Conservation (phyloP, 257 asterid species). For the Rhazya stricta region DNA sequence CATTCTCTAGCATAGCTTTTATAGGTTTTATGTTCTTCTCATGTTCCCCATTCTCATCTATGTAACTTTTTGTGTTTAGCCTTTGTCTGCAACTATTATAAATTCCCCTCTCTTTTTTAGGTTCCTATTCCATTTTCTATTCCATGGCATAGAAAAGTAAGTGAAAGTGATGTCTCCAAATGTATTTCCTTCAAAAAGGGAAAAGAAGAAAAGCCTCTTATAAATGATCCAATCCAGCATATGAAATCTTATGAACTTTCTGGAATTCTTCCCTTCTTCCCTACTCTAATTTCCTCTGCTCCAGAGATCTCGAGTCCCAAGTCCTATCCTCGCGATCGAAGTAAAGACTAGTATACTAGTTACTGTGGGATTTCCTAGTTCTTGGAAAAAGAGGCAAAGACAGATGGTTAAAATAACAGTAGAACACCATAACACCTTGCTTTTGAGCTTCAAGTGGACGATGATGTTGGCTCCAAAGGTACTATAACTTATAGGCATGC, state of each 20-base stretch:
- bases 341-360: neutral
- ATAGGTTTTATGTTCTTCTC: constrained; percentile 18
- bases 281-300: neutral
- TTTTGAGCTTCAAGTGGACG: constrained; percentile 4
- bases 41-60: constrained; percentile 39
- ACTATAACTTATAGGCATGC: neutral
- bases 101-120: neutral
- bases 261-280: too few species aligned
- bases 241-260: too few species aligned
- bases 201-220: too few species aligned
- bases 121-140: too few species aligned
- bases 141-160: constrained; percentile 29
- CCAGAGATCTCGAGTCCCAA: neutral
- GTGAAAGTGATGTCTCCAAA: constrained; percentile 43
- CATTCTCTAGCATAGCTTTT: neutral
- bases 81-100: constrained; percentile 25
- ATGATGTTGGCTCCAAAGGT: neutral
- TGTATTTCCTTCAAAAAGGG: too few species aligned
- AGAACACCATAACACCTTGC: constrained; percentile 11
- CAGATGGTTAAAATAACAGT: constrained; percentile 30
- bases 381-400: constrained; percentile 16
- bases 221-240: too few species aligned
- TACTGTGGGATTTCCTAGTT: constrained; percentile 7
- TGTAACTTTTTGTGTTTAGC: constrained; percentile 9
- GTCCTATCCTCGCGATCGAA: neutral